A percentile compares a stretch with the other conserved stretches of the same genome.
Conservation (phyloP, 352 stramenopile species). For the Pythium guiyangense region DNA sequence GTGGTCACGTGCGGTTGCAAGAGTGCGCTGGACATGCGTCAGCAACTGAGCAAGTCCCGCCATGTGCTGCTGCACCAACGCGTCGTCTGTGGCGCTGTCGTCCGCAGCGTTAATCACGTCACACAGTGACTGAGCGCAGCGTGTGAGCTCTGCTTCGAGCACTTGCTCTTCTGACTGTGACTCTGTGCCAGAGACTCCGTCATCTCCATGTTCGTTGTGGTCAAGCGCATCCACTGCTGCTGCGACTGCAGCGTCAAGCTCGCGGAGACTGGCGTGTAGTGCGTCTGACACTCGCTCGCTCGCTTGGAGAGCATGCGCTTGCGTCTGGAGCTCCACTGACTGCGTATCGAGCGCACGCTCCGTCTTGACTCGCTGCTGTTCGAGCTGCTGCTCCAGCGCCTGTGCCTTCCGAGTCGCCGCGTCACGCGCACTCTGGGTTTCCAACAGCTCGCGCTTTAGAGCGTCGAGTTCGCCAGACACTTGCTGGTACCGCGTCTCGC, state of each 20-base stretch:
- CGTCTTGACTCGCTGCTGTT: slow-evolving; percentile 14
- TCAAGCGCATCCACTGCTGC: slow-evolving; percentile 2
- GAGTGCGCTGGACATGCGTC: neutral
- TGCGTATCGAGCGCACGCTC: slow-evolving; percentile 15
- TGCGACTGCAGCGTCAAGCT: slow-evolving; percentile 34
- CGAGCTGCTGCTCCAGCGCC: slow-evolving; percentile 16
- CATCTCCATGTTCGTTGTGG: neutral
- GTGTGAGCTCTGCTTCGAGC: neutral
- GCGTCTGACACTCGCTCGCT: slow-evolving; percentile 14
- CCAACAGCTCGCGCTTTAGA: slow-evolving; percentile 6
- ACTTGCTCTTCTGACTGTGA: neutral
- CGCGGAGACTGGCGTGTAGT: slow-evolving; percentile 22
- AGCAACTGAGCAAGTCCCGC: slow-evolving; percentile 5
- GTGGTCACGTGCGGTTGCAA: slow-evolving; percentile 1
- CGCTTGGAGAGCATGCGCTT: slow-evolving; percentile 10
- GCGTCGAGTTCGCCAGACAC: slow-evolving; percentile 5
- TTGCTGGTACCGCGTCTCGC: slow-evolving; percentile 1
- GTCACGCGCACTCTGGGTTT: slow-evolving; percentile 12
- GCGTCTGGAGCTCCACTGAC: slow-evolving; percentile 8
- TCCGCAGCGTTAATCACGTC: neutral
- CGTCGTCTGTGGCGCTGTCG: neutral
- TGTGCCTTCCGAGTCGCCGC: slow-evolving; percentile 12
- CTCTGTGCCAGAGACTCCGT: neutral
- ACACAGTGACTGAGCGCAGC: slow-evolving; percentile 1
- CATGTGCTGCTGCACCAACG: neutral